Conservation (phyloP, 768 basidiomycete species). For the Scleroderma citrinum region DNA sequence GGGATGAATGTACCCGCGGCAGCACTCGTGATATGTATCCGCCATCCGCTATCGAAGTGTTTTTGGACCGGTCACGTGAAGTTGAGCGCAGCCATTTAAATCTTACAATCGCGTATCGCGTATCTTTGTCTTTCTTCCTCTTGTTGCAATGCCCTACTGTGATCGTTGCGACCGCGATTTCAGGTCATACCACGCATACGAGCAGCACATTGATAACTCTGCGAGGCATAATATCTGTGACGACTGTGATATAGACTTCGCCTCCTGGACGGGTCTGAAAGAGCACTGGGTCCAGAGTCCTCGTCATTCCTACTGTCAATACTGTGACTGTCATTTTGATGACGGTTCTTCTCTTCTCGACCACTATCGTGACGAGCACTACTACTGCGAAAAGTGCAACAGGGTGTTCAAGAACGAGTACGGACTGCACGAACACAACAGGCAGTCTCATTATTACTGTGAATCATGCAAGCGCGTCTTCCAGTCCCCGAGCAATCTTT, state of each 20-base stretch:
- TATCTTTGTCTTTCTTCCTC: no score
- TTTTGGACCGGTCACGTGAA: no score
- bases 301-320: slow-evolving; percentile 46
- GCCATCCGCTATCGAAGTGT: no score
- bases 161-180: slow-evolving; percentile 38
- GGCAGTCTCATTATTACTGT: slow-evolving; percentile 43
- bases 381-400: slow-evolving; percentile 38
- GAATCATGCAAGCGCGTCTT: slow-evolving; percentile 39
- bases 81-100: no score
- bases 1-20: no score
- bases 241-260: slow-evolving; percentile 43
- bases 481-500: slow-evolving; percentile 16
- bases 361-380: slow-evolving; percentile 39
- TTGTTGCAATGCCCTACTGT: slow-evolving; percentile 30
- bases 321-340: slow-evolving; percentile 41
- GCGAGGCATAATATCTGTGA: slow-evolving; percentile 39
- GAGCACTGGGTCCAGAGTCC: slow-evolving; percentile 51
- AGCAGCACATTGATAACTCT: slow-evolving; percentile 34
- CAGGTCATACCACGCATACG: slow-evolving; percentile 14
- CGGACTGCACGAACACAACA: slow-evolving; percentile 44
- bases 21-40: no score
- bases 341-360: slow-evolving; percentile 26
- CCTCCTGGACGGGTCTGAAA: slow-evolving; percentile 29
- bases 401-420: slow-evolving; percentile 34
- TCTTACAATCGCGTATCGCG: no score